Evolutionary conservation across 1,284 basidiomycete genomes (phyloP).

Genomic region (Jaminaea rosea): DNA sequence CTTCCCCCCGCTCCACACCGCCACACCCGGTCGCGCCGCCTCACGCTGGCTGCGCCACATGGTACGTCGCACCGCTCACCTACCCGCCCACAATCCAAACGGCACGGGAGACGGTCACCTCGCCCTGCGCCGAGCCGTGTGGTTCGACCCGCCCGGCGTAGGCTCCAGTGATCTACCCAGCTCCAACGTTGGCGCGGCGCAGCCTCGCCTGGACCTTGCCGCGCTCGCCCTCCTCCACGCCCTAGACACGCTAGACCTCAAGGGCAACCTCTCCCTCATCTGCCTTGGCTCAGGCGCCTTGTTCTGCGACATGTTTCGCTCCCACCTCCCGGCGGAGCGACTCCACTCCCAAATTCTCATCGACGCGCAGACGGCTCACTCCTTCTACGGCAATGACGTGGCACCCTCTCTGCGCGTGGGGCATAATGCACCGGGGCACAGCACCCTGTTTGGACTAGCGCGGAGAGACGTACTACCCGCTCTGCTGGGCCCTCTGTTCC

Average conservation of each 20-base stretch:
- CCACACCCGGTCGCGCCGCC: slow-evolving; percentile 19
- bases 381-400: slow-evolving; percentile 25
- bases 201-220: slow-evolving; percentile 14
- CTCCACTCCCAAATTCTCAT: slow-evolving; percentile 30
- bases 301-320: slow-evolving; percentile 25
- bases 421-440: slow-evolving; percentile 15
- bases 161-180: slow-evolving; percentile 24
- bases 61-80: slow-evolving; percentile 9
- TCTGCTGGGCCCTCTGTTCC: slow-evolving; percentile 20
- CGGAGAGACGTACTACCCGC: slow-evolving; percentile 24
- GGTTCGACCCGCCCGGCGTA: slow-evolving; percentile 29
- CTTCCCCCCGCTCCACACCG: slow-evolving; percentile 26
- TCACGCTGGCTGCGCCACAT: slow-evolving; percentile 28
- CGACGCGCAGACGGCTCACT: slow-evolving; percentile 24
- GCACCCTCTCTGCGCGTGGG: slow-evolving; percentile 16
- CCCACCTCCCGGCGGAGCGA: slow-evolving; percentile 18
- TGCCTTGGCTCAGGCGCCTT: slow-evolving; percentile 26
- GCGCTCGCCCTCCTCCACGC: slow-evolving; percentile 18
- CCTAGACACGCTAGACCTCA: slow-evolving; percentile 2
- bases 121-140: slow-evolving; percentile 20
- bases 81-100: slow-evolving; percentile 1
- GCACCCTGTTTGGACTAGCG: slow-evolving; percentile 12
- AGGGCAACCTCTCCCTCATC: slow-evolving; percentile 11
- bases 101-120: slow-evolving; percentile 24
- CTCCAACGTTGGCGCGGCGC: slow-evolving; percentile 20